phyloP scores from a whole-genome alignment of 192 early-diverging fungal species.

The Rhizophagus prolifer region DNA sequence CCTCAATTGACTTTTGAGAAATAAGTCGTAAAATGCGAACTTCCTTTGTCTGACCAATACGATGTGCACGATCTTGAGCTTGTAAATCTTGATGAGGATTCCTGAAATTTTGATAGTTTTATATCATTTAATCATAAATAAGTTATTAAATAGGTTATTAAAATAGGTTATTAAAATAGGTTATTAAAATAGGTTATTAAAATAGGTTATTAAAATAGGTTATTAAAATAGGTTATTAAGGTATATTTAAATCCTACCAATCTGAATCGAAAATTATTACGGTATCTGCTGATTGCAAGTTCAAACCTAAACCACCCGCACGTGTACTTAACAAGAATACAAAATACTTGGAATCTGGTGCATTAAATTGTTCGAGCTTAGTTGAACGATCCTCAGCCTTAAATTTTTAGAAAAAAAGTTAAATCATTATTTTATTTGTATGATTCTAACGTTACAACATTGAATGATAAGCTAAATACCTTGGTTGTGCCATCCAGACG shows the following conservation, averaged over 20 bases:
- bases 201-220: no score
- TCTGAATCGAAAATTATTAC: conserved; percentile 98
- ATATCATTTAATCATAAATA: background rate
- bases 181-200: no score
- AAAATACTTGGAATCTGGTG: conserved; percentile 72
- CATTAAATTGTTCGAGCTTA: conserved; percentile 83
- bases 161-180: background rate
- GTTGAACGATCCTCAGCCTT: conserved; percentile 79
- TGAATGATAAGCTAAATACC: conserved; percentile 26
- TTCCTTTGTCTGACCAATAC: conserved; percentile 98
- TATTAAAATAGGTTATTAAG: no score
- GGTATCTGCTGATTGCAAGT: conserved; percentile 76
- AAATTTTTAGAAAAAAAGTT: background rate
- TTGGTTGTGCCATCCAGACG: conserved; percentile 92
- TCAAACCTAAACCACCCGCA: conserved; percentile 78
- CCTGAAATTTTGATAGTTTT: conserved; percentile 33
- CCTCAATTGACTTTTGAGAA: conserved; percentile 90
- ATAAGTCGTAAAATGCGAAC: conserved; percentile 93
- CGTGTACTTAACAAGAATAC: conserved; percentile 93
- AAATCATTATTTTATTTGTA: background rate
- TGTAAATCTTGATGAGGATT: conserved; percentile 98
- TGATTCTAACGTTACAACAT: no score
- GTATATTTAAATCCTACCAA: conserved; percentile 60
- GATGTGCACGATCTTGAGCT: conserved; percentile 99
- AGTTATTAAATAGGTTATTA: background rate